Evolutionary conservation across 108 stramenopile genomes (phyloP).

Genomic region (Mediolabrus comicus): DNA sequence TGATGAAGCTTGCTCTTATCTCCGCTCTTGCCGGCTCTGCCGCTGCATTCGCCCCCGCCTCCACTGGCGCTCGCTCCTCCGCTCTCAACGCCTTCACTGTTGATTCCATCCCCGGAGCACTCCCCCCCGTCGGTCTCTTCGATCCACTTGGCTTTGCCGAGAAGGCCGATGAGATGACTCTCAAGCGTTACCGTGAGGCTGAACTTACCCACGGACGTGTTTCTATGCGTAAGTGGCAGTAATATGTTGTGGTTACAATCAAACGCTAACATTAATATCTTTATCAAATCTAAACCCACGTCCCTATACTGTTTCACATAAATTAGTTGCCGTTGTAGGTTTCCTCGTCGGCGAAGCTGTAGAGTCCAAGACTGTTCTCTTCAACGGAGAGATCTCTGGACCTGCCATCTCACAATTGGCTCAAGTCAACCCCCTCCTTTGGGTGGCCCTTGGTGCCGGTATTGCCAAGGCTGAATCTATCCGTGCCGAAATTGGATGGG

Average conservation of each 20-base stretch:
- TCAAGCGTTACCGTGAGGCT: slow-evolving; percentile 63
- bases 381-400: slow-evolving; percentile 52
- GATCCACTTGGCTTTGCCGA: slow-evolving; percentile 68
- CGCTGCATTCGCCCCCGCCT: slow-evolving; percentile 44
- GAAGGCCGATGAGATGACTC: slow-evolving; percentile 49
- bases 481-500: slow-evolving; percentile 46
- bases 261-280: too few relatives aligned
- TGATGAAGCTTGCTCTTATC: slow-evolving; percentile 41
- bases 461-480: slow-evolving; percentile 54
- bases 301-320: too few relatives aligned
- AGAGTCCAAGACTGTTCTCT: slow-evolving; percentile 66
- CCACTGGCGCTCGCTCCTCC: slow-evolving; percentile 1
- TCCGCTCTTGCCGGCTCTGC: slow-evolving; percentile 41
- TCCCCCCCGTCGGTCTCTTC: slow-evolving; percentile 57
- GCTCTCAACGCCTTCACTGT: slow-evolving; percentile 10
- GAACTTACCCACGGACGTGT: slow-evolving; percentile 73
- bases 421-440: slow-evolving; percentile 19
- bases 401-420: slow-evolving; percentile 54
- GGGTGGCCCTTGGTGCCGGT: slow-evolving; percentile 2
- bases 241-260: background rate
- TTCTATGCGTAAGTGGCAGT: slow-evolving; percentile 17
- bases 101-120: slow-evolving; percentile 42
- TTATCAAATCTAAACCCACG: too few relatives aligned
- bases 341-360: slow-evolving; percentile 69
- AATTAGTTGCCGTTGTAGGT: slow-evolving; percentile 49